Evolutionary conservation across 169 alveolate species (phyloP).

Genomic region (Besnoitia besnoiti): DNA sequence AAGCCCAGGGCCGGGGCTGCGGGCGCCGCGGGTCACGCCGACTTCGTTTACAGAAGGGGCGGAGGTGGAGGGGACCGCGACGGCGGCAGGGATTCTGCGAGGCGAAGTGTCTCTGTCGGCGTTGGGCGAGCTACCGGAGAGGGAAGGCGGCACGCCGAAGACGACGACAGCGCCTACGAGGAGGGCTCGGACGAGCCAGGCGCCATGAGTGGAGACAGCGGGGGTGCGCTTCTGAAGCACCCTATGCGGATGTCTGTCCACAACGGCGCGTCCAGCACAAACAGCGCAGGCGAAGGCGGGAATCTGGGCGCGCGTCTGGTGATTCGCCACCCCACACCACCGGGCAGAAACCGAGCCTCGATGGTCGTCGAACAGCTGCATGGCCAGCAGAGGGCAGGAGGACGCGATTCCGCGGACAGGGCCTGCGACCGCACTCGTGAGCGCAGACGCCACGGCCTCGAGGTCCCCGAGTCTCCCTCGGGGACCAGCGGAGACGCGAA

Average conservation of each 20-base stretch:
- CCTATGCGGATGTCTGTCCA: neutral
- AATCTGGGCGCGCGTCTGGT: neutral
- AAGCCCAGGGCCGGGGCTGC: neutral
- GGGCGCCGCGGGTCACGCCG: neutral
- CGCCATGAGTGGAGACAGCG: too few species aligned
- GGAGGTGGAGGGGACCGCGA: neutral
- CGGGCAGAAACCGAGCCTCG: neutral
- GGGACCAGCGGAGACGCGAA: neutral
- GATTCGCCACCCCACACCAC: neutral
- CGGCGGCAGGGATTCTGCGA: neutral
- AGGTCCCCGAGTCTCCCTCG: neutral
- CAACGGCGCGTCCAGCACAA: neutral
- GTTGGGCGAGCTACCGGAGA: neutral
- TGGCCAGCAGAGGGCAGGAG: neutral
- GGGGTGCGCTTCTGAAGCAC: neutral
- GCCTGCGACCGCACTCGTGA: too few species aligned
- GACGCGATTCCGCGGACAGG: too few species aligned
- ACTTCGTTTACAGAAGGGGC: neutral
- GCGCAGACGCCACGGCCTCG: neutral
- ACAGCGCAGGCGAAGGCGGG: neutral
- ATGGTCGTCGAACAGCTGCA: neutral
- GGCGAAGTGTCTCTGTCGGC: neutral
- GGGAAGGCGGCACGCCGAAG: neutral
- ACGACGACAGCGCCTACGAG: neutral
- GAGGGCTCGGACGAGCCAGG: too few species aligned